Evolutionary conservation across 495 filamentous ascomycete genomes (phyloP).

Genomic region (Aspergillus cavernicola): DNA sequence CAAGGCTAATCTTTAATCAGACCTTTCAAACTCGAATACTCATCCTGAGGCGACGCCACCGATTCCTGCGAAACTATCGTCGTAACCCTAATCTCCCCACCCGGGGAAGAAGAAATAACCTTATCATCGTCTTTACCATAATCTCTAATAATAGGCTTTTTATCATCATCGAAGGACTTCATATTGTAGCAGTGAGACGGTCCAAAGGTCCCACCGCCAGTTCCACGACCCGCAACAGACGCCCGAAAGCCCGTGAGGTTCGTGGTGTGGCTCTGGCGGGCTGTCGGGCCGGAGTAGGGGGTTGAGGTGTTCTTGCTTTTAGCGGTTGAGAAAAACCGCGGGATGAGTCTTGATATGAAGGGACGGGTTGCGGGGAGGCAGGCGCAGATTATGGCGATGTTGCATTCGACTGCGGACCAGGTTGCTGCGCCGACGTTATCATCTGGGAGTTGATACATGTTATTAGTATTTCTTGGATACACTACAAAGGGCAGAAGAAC

Average conservation of each 20-base stretch:
- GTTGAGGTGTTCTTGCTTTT: conserved; percentile 24
- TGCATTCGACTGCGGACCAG: conserved; percentile 57
- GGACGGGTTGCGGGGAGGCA: conserved; percentile 54
- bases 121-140: conserved; percentile 9
- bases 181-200: too few species aligned
- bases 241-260: conserved; percentile 23
- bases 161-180: conserved; percentile 16
- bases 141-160: too few species aligned
- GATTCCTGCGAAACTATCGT: conserved; percentile 30
- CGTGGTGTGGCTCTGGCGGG: conserved; percentile 15
- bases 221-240: conserved; percentile 25
- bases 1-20: conserved; percentile 20
- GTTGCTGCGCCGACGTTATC: conserved; percentile 52
- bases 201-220: too few species aligned
- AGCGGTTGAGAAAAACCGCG: conserved; percentile 32
- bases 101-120: neutral
- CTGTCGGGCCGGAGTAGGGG: conserved; percentile 10
- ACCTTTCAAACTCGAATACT: conserved; percentile 26
- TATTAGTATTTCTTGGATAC: too few species aligned
- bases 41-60: conserved; percentile 10
- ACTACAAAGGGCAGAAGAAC: too few species aligned
- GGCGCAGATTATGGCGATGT: conserved; percentile 54
- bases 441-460: conserved; percentile 18
- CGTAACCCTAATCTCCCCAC: conserved; percentile 28
- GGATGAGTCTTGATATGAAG: conserved; percentile 39